These are phyloP conservation scores for Cladosporium sp. DNA, from an alignment of 2,329 filamentous ascomycete genomes.

Conservation along the genomic window DNA sequence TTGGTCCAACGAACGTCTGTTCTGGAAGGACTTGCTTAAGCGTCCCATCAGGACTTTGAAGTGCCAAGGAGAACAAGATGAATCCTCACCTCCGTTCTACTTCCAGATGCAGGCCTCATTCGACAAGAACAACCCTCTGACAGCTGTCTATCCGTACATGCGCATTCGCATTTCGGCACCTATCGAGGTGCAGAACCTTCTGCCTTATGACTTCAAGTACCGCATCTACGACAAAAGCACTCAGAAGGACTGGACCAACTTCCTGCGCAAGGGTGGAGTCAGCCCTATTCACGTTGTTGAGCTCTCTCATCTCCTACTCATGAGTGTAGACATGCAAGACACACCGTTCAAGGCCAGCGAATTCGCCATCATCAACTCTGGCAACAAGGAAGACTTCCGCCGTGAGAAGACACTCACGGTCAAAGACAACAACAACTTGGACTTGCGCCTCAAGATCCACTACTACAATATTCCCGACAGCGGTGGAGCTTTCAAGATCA, in stretches of 20 bases:
- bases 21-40: constrained; percentile 89
- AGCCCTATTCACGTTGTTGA: constrained; percentile 98
- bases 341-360: constrained; percentile 93
- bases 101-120: constrained; percentile 91
- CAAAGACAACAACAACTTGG: constrained; percentile 79
- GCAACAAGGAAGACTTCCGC: constrained; percentile 81
- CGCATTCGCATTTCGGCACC: constrained; percentile 86
- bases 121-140: constrained; percentile 79
- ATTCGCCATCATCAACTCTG: constrained; percentile 95
- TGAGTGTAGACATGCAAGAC: constrained; percentile 96
- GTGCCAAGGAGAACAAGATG: constrained; percentile 81
- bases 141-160: constrained; percentile 90
- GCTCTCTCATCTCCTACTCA: constrained; percentile 84
- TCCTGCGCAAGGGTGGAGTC: constrained; percentile 90
- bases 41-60: constrained; percentile 82
- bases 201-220: constrained; percentile 99
- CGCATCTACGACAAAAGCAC: constrained; percentile 98
- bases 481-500: constrained; percentile 93
- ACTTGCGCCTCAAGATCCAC: constrained; percentile 80
- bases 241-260: constrained; percentile 98
- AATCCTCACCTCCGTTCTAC: constrained; percentile 80
- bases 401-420: constrained; percentile 77
- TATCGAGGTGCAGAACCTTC: constrained; percentile 87
- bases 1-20: constrained; percentile 86
- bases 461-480: constrained; percentile 89